These are phyloP conservation scores for Dentipellis fragilis DNA, from an alignment of 768 basidiomycete species.

Conservation along the genomic window DNA sequence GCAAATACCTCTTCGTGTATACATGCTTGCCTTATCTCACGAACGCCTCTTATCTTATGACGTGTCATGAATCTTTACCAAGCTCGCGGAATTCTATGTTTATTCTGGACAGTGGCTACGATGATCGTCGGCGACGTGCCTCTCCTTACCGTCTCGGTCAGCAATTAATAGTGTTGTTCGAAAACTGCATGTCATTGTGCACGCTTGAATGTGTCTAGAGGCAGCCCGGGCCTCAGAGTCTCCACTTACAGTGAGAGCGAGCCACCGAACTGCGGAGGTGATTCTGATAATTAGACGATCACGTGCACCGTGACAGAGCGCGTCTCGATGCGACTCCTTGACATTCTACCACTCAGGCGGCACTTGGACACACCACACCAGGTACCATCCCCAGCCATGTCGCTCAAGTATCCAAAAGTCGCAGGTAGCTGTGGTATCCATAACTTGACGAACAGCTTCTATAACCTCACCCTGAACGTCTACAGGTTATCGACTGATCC, in stretches of 20 bases:
- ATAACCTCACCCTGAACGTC: background rate
- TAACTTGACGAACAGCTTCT: background rate
- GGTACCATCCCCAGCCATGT: no score
- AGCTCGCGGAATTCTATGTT: background rate
- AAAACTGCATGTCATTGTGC: no score
- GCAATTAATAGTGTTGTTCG: no score
- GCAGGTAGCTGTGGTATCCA: background rate
- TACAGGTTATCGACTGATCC: conserved; percentile 58
- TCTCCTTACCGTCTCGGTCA: no score
- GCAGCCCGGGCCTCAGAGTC: no score
- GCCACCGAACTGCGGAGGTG: no score
- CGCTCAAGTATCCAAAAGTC: background rate
- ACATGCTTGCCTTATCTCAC: background rate
- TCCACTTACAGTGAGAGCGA: no score
- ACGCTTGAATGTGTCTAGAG: no score
- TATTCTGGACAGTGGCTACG: background rate
- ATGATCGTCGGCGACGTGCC: background rate
- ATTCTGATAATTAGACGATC: background rate
- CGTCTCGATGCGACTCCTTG: background rate
- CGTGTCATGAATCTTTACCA: background rate
- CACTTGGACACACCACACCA: no score
- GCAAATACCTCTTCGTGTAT: background rate
- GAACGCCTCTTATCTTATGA: background rate
- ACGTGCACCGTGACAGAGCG: background rate
- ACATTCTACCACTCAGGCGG: no score